A percentile compares a stretch with the other conserved stretches of the same genome.
phyloP scores from a whole-genome alignment of 176 grass and related monocot species.

The Rhynchospora pubera region DNA sequence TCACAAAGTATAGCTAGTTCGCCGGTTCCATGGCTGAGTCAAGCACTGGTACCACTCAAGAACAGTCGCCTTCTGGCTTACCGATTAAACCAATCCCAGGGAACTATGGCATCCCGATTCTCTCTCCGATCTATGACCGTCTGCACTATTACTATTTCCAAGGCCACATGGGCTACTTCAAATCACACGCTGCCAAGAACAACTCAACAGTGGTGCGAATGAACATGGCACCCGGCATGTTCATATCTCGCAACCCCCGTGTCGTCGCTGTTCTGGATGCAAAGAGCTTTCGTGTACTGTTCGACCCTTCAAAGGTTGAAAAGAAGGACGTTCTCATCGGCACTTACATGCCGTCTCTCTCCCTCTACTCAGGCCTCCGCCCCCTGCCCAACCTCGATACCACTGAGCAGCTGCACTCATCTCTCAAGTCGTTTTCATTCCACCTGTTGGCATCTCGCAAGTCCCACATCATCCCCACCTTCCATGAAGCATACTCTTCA shows the following conservation, averaged over 20 bases:
- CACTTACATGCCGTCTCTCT: constrained; percentile 42
- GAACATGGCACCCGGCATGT: constrained; percentile 43
- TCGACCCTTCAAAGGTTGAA: constrained; percentile 38
- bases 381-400: constrained; percentile 51
- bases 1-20: no score
- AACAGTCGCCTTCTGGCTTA: constrained; percentile 35
- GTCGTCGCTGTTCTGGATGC: constrained; percentile 66
- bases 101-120: constrained; percentile 39
- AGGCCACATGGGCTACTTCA: constrained; percentile 47
- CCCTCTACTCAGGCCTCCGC: constrained; percentile 44
- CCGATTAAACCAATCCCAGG: constrained; percentile 45
- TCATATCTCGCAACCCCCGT: constrained; percentile 31
- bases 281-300: neutral
- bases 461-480: constrained; percentile 32
- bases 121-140: constrained; percentile 43
- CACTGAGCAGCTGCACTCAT: constrained; percentile 4
- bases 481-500: constrained; percentile 16
- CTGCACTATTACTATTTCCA: constrained; percentile 67
- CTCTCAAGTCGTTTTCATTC: no score
- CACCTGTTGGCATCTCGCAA: no score
- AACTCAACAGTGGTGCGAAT: constrained; percentile 58
- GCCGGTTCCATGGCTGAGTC: neutral
- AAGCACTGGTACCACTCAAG: neutral
- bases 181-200: constrained; percentile 34
- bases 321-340: constrained; percentile 52